Evolutionary conservation across 1,284 basidiomycete genomes (phyloP).

Genomic region (Ceratobasidium sp.): DNA sequence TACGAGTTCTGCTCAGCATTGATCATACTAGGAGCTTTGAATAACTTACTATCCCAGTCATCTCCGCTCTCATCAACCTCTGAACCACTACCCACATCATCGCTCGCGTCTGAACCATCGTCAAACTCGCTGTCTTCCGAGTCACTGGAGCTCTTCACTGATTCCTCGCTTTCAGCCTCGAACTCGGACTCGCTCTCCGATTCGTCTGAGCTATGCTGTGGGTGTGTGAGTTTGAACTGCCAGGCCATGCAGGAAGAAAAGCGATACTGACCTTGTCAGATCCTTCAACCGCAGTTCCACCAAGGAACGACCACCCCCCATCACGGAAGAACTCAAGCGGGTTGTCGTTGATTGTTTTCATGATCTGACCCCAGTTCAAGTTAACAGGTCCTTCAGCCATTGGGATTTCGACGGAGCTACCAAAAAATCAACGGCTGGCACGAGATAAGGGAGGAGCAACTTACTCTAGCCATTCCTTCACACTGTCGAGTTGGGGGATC

Average conservation of each 20-base stretch:
- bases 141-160: slow-evolving; percentile 60
- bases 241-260: slow-evolving; percentile 14
- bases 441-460: slow-evolving; percentile 54
- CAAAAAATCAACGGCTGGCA: slow-evolving; percentile 45
- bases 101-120: slow-evolving; percentile 71
- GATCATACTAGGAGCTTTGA: neutral
- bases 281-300: slow-evolving; percentile 68
- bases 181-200: slow-evolving; percentile 85
- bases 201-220: slow-evolving; percentile 72
- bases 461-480: slow-evolving; percentile 98
- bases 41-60: slow-evolving; percentile 78
- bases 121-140: slow-evolving; percentile 66
- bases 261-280: slow-evolving; percentile 64
- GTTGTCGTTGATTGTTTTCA: slow-evolving; percentile 96
- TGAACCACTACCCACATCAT: slow-evolving; percentile 71
- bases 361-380: slow-evolving; percentile 97
- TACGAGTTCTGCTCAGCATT: neutral
- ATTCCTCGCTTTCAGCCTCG: slow-evolving; percentile 63
- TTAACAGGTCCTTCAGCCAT: slow-evolving; percentile 97
- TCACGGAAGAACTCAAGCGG: slow-evolving; percentile 96
- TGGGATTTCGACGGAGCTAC: slow-evolving; percentile 93
- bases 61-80: slow-evolving; percentile 82
- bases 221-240: slow-evolving; percentile 11
- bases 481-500: slow-evolving; percentile 89
- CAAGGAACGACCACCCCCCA: slow-evolving; percentile 95